Base-by-base conservation (phyloP, 2,329 filamentous ascomycete genomes). In the Phaeosphaeriaceae sp. region DNA sequence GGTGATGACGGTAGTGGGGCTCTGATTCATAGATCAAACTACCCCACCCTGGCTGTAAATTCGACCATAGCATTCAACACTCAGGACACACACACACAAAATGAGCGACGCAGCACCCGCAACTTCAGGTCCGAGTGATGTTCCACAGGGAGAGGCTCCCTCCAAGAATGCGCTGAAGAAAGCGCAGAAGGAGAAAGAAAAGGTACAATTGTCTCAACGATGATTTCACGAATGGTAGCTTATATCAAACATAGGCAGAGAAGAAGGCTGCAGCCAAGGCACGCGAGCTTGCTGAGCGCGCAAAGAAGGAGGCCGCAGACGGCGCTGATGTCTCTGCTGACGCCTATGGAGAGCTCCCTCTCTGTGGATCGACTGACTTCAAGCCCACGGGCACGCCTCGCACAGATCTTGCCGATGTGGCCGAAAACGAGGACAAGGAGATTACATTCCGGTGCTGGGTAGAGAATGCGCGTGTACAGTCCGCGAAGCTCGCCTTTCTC, bases 401-500 rank as follows among this genome's bases (percentile, higher is more conserved):
- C 48, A 78, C 86, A 51, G 76, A 85, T 48, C 79, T 96, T 32
- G 81, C 82, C 48, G 59, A 63, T 23, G 56, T 65, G 32, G 61
- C 60, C 46, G 57, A 62, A 17, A 52, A 71, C 50, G 68, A 66
- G 40, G 75, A 73, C 55, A 75, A 75, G 48, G 74, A 76, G 28
- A 82, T 97, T 61, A 86, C 85, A 36, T 81, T 97, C 65, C 83
- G 91, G 30, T 90, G 85, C 23, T 90, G 89, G 79, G 83, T 97
- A 32, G 90, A 96, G 73, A 97, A 96, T 78, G 85, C 89, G 26
- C 85, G 93, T 59, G 87, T 88, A 63, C 93, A 97, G 78, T 87
- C 89, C 52, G 91, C 92, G 60, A 96, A 96, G 80, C 88, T 97
- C 79, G 88, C 86, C 34, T 97, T 97, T 77, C 77, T 97, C 64